Conservation (phyloP, 768 basidiomycete genomes). For the Cystofilobasidium macerans region DNA sequence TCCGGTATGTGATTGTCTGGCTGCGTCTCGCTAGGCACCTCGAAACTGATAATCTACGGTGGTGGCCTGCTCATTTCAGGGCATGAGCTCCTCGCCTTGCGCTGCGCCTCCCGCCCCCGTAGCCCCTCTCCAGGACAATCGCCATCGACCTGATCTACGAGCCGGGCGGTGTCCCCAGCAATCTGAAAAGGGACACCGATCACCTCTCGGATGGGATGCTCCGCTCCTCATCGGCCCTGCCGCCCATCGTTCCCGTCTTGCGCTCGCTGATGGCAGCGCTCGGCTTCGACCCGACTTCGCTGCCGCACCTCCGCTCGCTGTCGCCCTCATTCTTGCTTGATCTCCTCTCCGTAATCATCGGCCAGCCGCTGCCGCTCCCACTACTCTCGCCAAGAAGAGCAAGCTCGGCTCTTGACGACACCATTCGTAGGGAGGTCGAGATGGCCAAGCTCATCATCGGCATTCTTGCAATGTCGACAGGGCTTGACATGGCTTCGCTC, state of each 20-base stretch:
- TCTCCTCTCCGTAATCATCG: background rate
- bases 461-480: background rate
- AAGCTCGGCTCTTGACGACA: too few species aligned
- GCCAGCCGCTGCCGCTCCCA: background rate
- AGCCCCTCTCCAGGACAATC: too few species aligned
- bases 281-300: background rate
- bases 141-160: too few species aligned
- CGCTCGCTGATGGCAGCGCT: background rate
- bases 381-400: background rate
- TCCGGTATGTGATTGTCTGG: too few species aligned
- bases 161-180: too few species aligned
- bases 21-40: too few species aligned
- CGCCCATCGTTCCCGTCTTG: background rate
- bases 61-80: too few species aligned
- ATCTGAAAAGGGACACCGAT: too few species aligned
- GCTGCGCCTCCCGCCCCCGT: too few species aligned
- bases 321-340: background rate
- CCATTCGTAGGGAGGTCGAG: background rate
- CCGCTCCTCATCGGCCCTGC: background rate
- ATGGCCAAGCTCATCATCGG: background rate
- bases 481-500: background rate
- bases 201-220: too few species aligned
- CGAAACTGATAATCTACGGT: too few species aligned
- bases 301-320: constrained; percentile 3
- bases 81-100: too few species aligned